These are phyloP conservation scores for Candida silvatica DNA, from an alignment of 805 yeast species.

Conservation along the genomic window DNA sequence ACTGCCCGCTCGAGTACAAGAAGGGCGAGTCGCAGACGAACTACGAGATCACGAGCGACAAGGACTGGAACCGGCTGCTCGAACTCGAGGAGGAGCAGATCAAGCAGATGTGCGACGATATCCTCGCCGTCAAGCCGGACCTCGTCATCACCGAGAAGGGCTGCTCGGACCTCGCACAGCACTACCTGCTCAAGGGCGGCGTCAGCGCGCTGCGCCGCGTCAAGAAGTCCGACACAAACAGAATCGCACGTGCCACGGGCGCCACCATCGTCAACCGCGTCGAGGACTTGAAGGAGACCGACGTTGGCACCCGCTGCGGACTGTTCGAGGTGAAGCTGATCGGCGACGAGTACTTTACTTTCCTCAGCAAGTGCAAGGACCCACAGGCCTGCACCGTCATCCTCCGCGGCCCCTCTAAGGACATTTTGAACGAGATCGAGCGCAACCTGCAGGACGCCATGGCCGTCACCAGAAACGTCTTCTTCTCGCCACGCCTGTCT, in stretches of 20 bases:
- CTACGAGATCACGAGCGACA: conserved; percentile 92
- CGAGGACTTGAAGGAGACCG: conserved; percentile 87
- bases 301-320: conserved; percentile 85
- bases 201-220: conserved; percentile 91
- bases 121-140: conserved; percentile 81
- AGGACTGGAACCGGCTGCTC: conserved; percentile 90
- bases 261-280: conserved; percentile 95
- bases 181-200: conserved; percentile 86
- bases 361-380: conserved; percentile 65
- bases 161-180: conserved; percentile 96
- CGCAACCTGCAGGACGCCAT: conserved; percentile 97
- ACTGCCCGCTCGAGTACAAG: conserved; percentile 96
- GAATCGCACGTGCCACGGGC: conserved; percentile 95
- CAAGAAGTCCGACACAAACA: conserved; percentile 89
- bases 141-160: conserved; percentile 97
- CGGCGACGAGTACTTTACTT: conserved; percentile 96
- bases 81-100: conserved; percentile 98
- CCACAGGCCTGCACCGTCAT: conserved; percentile 93
- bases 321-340: conserved; percentile 87
- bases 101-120: conserved; percentile 73
- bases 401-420: conserved; percentile 95
- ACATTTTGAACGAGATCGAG: conserved; percentile 91
- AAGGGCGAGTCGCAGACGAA: conserved; percentile 99
- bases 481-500: conserved; percentile 86
- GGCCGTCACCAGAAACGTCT: conserved; percentile 94